phyloP scores from a whole-genome alignment of 768 basidiomycete species.

The Boletus tylopilopsis region DNA sequence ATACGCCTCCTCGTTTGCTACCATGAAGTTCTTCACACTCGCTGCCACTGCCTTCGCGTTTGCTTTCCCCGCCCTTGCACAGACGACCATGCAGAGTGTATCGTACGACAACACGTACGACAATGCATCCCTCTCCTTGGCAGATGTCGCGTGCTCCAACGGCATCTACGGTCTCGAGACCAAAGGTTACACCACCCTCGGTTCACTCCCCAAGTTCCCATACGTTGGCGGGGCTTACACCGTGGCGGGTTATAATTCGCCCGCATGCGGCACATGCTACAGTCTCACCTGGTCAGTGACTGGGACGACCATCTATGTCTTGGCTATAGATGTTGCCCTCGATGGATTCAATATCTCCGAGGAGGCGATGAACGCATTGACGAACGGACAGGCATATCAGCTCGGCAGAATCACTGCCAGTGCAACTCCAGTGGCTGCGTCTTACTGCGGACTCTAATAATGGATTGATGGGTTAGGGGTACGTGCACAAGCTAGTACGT shows the following conservation, averaged over 20 bases:
- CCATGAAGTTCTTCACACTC: constrained; percentile 28
- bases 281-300: constrained; percentile 22
- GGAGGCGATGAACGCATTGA: constrained; percentile 52
- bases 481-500: too few species aligned
- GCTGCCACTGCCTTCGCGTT: constrained; percentile 9
- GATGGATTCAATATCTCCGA: constrained; percentile 44
- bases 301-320: constrained; percentile 12
- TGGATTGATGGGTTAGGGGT: too few species aligned
- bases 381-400: constrained; percentile 41
- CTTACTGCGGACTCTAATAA: constrained; percentile 42
- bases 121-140: constrained; percentile 14
- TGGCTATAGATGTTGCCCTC: constrained; percentile 28
- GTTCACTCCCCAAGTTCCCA: not conserved
- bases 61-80: constrained; percentile 17
- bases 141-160: not conserved
- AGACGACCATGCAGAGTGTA: constrained; percentile 7
- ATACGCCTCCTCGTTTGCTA: not conserved
- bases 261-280: constrained; percentile 33
- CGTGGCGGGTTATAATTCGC: constrained; percentile 29
- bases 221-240: constrained; percentile 15
- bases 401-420: constrained; percentile 47
- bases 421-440: constrained; percentile 39
- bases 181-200: not conserved
- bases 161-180: not conserved
- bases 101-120: constrained; percentile 33